A percentile compares a stretch with the other conserved stretches of the same genome.
Evolutionary conservation across 2,329 filamentous ascomycete genomes (phyloP).

Genomic region (Aureobasidium sp.): DNA sequence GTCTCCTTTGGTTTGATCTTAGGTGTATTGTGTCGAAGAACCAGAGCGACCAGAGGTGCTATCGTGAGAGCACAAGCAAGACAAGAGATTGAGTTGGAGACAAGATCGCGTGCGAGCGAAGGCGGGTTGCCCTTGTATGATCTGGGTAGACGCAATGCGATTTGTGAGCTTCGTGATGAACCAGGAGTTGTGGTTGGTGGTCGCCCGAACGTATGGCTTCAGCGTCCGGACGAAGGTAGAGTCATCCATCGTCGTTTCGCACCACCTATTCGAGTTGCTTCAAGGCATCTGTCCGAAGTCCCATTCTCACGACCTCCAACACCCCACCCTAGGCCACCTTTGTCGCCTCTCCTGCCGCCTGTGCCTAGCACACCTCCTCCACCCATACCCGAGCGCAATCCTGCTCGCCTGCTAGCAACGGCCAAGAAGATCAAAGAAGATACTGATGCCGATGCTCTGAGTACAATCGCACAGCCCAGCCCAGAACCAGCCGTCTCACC

Average conservation of each 20-base stretch:
- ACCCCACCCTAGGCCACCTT: not conserved
- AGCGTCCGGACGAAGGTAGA: not conserved
- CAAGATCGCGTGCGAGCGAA: not conserved
- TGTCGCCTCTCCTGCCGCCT: not conserved
- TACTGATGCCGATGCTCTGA: not conserved
- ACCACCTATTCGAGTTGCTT: not conserved
- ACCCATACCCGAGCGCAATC: not conserved
- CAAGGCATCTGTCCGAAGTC: not conserved
- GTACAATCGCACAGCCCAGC: not conserved
- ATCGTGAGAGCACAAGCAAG: not conserved
- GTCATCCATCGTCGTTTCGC: not conserved
- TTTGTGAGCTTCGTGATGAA: not conserved
- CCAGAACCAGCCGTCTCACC: not conserved
- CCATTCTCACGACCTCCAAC: not conserved
- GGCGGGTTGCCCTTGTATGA: not conserved
- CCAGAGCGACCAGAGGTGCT: not conserved
- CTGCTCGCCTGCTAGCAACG: not conserved
- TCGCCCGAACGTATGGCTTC: not conserved
- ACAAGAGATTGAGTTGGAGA: not conserved
- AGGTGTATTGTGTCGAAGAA: slow-evolving; percentile 1
- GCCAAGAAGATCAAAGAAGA: not conserved
- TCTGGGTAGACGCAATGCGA: not conserved
- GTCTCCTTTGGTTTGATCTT: not conserved
- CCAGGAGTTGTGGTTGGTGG: not conserved
- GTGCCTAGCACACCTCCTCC: not conserved